Evolutionary conservation across 371 early-diverging fungal genomes (phyloP), one percentile per base, ranked within the genome.

Genomic region (Mortierella sp.): DNA sequence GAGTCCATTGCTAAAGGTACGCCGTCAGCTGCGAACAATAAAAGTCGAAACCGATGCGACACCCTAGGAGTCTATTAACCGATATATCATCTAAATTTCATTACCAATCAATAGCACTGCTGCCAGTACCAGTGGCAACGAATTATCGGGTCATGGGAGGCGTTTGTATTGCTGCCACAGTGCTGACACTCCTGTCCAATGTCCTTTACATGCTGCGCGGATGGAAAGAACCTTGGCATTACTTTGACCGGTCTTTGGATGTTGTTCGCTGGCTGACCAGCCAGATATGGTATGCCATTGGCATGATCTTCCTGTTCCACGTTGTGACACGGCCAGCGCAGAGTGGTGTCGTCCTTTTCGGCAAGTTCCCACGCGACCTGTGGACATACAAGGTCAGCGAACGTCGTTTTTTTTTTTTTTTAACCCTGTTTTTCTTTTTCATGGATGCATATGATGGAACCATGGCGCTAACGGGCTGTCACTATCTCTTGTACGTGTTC

Each of bases 201-300:
- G 50, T 73, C 1, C 56, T 73, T 7, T 73, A 73, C 58, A 73
- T 73, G 73, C 50, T 73, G 24, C 67, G 73, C 9, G 73, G 73
- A 26, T 73, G 73, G 73, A 58, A 67, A 24, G 68, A 66, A 21
- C 60, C 73, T 1, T 46, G 55, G 15, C 60, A 44, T 15, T 58
- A 53, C 44, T 73, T 55, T 48, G 51, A 48, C 19, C 42, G 47
- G 55, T 46, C 67, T 3, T 62, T 62, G 15, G 50, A 50, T n/a
- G 49, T n/a, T 5, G 46, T 72, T 6, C 73, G 73, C 5, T 72
- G 73, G 73, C 47, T 66, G 59, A 72, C 73, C 21, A 72, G 67
- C 28, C 73, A 72, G 31, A 61, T 72, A 30, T 72, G 73, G 73
- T 72, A 72, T 39, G 73, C 67, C 6, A 66, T 72, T 49, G 73